phyloP scores from a whole-genome alignment of 108 stramenopile genomes.

The Fistulifera solaris region DNA sequence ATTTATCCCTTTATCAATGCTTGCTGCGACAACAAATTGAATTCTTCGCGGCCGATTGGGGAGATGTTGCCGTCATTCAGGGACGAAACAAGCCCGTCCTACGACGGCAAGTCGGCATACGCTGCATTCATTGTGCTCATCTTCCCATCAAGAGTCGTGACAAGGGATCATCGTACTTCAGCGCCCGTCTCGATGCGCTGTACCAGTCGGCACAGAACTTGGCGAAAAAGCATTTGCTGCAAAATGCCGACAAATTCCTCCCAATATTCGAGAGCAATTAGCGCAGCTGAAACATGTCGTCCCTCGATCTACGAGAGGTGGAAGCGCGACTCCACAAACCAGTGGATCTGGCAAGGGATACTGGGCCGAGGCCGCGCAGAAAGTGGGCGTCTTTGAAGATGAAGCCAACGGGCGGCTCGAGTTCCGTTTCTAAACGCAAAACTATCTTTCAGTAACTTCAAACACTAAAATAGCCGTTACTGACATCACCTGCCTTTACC shows the following conservation, averaged over 20 bases:
- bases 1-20: slow-evolving; percentile 38
- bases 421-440: no score
- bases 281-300: slow-evolving; percentile 5
- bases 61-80: slow-evolving; percentile 38
- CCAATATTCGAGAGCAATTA: slow-evolving; percentile 10
- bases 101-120: slow-evolving; percentile 39
- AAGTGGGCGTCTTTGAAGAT: slow-evolving; percentile 24
- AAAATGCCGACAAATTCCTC: slow-evolving; percentile 26
- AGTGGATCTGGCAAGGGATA: slow-evolving; percentile 65
- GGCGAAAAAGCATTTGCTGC: slow-evolving; percentile 25
- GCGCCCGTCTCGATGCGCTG: slow-evolving; percentile 23
- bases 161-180: slow-evolving; percentile 39
- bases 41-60: slow-evolving; percentile 30
- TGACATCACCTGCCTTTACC: no score
- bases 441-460: no score
- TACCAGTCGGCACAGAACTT: slow-evolving; percentile 46
- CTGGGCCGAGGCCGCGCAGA: slow-evolving; percentile 51
- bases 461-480: no score
- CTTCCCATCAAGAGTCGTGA: slow-evolving; percentile 21
- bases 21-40: slow-evolving; percentile 54
- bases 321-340: no score
- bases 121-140: slow-evolving; percentile 31
- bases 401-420: neutral
- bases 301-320: no score
- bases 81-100: slow-evolving; percentile 34